phyloP scores from a whole-genome alignment of 495 filamentous ascomycete genomes.

The Penicillium odoratum region DNA sequence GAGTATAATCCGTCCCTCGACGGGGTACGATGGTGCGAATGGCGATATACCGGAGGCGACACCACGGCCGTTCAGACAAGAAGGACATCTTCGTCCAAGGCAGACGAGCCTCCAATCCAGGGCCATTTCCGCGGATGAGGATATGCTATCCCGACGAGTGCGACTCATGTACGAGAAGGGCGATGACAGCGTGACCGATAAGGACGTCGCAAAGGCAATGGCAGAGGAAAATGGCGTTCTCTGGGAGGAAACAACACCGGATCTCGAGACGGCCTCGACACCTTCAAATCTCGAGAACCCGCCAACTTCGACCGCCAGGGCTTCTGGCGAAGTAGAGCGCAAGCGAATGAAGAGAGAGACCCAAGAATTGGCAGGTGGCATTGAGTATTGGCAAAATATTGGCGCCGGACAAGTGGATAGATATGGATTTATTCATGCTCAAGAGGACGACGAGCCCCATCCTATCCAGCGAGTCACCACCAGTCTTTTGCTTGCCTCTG shows the following conservation, averaged over 20 bases:
- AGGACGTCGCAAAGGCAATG: slow-evolving; percentile 43
- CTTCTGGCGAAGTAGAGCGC: slow-evolving; percentile 28
- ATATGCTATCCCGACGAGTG: slow-evolving; percentile 83
- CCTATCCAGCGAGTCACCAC: slow-evolving; percentile 68
- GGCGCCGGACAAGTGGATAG: slow-evolving; percentile 84
- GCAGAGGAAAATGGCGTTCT: slow-evolving; percentile 57
- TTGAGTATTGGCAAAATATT: slow-evolving; percentile 95
- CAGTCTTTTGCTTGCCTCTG: slow-evolving; percentile 60
- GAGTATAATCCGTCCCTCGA: slow-evolving; percentile 3
- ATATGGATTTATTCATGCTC: slow-evolving; percentile 85
- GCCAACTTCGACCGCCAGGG: slow-evolving; percentile 23
- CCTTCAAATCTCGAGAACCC: slow-evolving; percentile 22
- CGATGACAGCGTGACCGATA: slow-evolving; percentile 53
- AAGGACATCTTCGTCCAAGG: slow-evolving; percentile 36
- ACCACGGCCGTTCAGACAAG: slow-evolving; percentile 42
- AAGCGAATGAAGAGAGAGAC: slow-evolving; percentile 48
- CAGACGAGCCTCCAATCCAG: slow-evolving; percentile 34
- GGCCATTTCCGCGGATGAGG: slow-evolving; percentile 70
- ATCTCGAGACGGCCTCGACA: slow-evolving; percentile 43
- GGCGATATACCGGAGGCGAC: slow-evolving; percentile 34
- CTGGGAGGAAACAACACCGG: slow-evolving; percentile 55
- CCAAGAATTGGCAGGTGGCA: slow-evolving; percentile 72
- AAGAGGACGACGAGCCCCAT: slow-evolving; percentile 45
- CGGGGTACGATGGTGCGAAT: slow-evolving; percentile 14
- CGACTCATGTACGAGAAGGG: slow-evolving; percentile 88